Evolutionary conservation across 176 grass and related monocot genomes (phyloP).

Genomic region (Zizania latifolia): DNA sequence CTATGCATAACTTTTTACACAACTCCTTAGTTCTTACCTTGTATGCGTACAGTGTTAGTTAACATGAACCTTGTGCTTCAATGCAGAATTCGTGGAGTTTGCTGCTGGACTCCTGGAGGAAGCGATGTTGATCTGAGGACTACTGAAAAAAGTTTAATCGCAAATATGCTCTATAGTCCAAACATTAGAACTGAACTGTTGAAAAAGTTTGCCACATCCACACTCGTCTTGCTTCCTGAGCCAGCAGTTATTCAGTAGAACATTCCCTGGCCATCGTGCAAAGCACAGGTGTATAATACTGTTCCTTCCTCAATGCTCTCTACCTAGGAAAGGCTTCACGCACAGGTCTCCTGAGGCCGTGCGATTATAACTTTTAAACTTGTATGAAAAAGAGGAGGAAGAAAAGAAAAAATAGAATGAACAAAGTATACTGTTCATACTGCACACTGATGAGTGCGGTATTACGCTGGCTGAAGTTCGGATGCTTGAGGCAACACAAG

Average conservation of each 20-base stretch:
- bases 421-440: background rate
- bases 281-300: conserved; percentile 5
- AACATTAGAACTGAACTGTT: background rate
- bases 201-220: background rate
- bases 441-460: background rate
- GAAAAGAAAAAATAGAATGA: background rate
- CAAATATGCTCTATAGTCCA: background rate
- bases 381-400: background rate
- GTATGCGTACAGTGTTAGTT: background rate
- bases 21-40: background rate
- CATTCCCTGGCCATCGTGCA: background rate
- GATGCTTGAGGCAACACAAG: background rate
- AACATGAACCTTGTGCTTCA: background rate
- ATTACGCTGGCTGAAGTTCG: background rate
- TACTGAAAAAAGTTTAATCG: background rate
- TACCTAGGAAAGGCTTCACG: background rate
- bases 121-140: background rate
- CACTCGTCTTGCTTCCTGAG: background rate
- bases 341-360: conserved; percentile 12
- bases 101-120: background rate
- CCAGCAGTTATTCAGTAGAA: background rate
- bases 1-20: background rate
- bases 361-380: conserved; percentile 17
- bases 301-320: background rate
- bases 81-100: conserved; percentile 25